These are phyloP conservation scores for Chlamydomonas incerta DNA, from an alignment of 139 green algal species.

Conservation along the genomic window DNA sequence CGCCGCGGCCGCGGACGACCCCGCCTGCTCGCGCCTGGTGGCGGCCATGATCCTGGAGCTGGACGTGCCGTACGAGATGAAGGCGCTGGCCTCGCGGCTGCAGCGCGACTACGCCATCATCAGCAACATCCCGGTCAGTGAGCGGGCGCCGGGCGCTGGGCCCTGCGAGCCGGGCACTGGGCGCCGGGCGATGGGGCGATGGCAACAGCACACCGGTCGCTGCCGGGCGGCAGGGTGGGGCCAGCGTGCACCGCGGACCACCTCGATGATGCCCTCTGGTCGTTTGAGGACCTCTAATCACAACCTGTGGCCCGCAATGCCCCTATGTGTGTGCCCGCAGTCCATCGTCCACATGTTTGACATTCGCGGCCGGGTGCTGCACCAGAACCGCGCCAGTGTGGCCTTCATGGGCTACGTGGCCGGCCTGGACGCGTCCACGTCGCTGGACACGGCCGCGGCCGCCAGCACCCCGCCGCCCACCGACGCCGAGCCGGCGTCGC, in stretches of 20 bases:
- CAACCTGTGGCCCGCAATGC: too few relatives aligned
- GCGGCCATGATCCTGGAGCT: constrained; percentile 49
- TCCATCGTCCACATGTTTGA: constrained; percentile 49
- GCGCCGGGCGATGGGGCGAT: too few relatives aligned
- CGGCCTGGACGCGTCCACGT: neutral
- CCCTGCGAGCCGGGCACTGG: too few relatives aligned
- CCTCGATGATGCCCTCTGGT: too few relatives aligned
- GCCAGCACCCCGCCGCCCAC: neutral
- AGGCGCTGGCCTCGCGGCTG: constrained; percentile 47
- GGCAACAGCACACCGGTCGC: too few relatives aligned
- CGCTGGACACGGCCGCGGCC: neutral
- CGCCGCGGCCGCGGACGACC: neutral
- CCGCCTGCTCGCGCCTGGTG: neutral
- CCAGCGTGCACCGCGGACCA: too few relatives aligned
- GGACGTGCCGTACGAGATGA: constrained; percentile 46
- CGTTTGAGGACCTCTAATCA: too few relatives aligned
- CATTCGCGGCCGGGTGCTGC: constrained; percentile 39
- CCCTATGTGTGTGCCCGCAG: too few relatives aligned
- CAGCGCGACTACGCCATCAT: constrained; percentile 53
- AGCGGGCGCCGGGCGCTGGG: too few relatives aligned
- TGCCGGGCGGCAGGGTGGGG: too few relatives aligned
- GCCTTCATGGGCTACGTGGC: constrained; percentile 55
- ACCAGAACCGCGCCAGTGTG: constrained; percentile 49
- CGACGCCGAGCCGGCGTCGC: too few relatives aligned
- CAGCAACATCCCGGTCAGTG: constrained; percentile 20